Conservation (phyloP, 2,329 filamentous ascomycete genomes). For the Phialocephala subalpina region DNA sequence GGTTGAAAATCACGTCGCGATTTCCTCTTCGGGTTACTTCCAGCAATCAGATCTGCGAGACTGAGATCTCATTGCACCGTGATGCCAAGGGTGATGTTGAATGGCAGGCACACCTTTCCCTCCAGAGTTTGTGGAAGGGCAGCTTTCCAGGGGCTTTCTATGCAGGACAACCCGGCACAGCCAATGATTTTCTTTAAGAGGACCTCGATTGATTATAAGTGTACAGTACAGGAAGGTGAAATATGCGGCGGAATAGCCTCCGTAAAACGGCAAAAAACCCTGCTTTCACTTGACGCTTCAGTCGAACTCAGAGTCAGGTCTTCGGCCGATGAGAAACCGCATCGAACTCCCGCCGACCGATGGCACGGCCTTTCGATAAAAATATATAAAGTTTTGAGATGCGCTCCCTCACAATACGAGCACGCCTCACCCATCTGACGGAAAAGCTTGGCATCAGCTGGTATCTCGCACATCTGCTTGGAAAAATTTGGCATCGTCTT, state of each 20-base stretch:
- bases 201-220: neutral
- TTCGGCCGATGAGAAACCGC: neutral
- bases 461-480: neutral
- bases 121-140: neutral
- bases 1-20: neutral
- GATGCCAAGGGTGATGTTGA: neutral
- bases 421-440: neutral
- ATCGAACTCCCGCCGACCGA: neutral
- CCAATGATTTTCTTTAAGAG: neutral
- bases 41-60: constrained; percentile 1
- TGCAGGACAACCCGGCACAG: neutral
- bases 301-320: neutral
- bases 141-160: neutral
- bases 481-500: neutral
- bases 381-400: neutral
- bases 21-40: neutral
- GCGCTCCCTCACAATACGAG: neutral
- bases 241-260: neutral
- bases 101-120: neutral
- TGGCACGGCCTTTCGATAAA: neutral
- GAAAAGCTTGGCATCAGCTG: constrained; percentile 10
- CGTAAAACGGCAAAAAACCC: neutral
- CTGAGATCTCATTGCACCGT: neutral
- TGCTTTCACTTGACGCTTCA: neutral
- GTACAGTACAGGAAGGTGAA: neutral